Percentiles rank a stretch among this genome's conserved stretches.
phyloP scores from a whole-genome alignment of 148 eudicot genomes.

The Agrostemma githago region DNA sequence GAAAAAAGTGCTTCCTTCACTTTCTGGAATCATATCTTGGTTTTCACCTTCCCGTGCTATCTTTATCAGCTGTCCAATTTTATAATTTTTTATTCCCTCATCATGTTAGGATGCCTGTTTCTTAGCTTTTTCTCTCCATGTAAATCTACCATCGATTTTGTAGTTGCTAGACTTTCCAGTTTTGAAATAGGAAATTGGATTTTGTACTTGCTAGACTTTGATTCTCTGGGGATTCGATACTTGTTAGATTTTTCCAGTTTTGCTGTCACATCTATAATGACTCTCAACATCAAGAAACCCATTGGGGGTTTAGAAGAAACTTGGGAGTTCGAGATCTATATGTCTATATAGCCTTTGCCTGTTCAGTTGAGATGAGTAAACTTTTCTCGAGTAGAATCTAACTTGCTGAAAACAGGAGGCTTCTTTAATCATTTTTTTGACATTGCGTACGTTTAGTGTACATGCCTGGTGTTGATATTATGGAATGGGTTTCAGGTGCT shows the following conservation, averaged over 20 bases:
- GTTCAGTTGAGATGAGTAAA: neutral
- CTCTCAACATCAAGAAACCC: neutral
- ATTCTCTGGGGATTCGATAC: no score
- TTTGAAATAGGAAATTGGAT: neutral
- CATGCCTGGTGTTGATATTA: conserved; percentile 15
- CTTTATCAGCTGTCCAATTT: neutral
- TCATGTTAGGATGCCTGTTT: neutral
- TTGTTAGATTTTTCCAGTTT: neutral
- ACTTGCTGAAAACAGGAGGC: neutral
- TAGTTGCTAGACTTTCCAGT: neutral
- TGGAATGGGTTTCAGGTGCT: conserved; percentile 32
- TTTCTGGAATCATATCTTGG: neutral
- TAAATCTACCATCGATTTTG: neutral
- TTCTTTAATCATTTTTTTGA: neutral
- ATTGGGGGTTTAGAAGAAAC: neutral
- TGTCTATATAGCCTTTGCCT: neutral
- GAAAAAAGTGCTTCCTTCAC: neutral
- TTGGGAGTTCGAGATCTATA: neutral
- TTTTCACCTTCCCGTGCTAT: neutral
- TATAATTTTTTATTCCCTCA: neutral
- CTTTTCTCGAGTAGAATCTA: conserved; percentile 3
- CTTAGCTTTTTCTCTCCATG: neutral
- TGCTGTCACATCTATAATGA: neutral
- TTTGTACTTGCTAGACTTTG: neutral
- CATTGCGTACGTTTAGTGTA: neutral